Evolutionary conservation across 2,329 filamentous ascomycete species (phyloP).

Genomic region (Epichloe gansuensis): DNA sequence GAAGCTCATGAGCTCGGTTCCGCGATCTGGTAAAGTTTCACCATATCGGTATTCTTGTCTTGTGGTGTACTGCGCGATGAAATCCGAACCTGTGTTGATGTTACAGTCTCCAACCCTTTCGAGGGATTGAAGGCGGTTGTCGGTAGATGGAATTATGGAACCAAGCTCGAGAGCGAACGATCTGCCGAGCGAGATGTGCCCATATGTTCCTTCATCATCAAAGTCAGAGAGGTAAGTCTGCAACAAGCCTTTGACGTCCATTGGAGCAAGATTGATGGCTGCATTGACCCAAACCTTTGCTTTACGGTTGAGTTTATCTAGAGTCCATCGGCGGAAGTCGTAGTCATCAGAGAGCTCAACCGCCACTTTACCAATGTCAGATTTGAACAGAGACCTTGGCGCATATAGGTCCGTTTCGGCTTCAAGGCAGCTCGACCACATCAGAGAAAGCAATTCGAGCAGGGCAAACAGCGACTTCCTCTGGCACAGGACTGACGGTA

Average conservation of each 20-base stretch:
- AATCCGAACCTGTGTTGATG: constrained; percentile 89
- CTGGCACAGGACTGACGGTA: constrained; percentile 84
- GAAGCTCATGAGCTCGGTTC: constrained; percentile 50
- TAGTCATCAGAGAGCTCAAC: constrained; percentile 94
- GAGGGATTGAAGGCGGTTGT: constrained; percentile 74
- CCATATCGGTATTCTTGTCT: constrained; percentile 90
- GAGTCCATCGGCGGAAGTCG: constrained; percentile 62
- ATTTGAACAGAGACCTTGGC: constrained; percentile 70
- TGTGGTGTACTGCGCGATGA: constrained; percentile 92
- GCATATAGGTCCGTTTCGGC: constrained; percentile 89
- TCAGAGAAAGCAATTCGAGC: constrained; percentile 78
- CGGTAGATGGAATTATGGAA: constrained; percentile 68
- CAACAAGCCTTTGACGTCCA: constrained; percentile 88
- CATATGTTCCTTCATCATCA: constrained; percentile 80
- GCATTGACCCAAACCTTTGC: constrained; percentile 70
- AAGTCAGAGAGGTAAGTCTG: constrained; percentile 96
- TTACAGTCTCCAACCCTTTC: constrained; percentile 59
- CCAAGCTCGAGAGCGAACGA: constrained; percentile 94
- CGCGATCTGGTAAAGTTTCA: constrained; percentile 58
- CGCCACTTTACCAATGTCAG: constrained; percentile 61
- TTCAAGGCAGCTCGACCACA: constrained; percentile 93
- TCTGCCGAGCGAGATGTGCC: constrained; percentile 79
- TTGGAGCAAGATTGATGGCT: constrained; percentile 71
- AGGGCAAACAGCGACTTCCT: constrained; percentile 84
- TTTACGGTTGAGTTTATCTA: constrained; percentile 63